Evolutionary conservation across 495 filamentous ascomycete genomes (phyloP).

Genomic region (Neurospora discreta): DNA sequence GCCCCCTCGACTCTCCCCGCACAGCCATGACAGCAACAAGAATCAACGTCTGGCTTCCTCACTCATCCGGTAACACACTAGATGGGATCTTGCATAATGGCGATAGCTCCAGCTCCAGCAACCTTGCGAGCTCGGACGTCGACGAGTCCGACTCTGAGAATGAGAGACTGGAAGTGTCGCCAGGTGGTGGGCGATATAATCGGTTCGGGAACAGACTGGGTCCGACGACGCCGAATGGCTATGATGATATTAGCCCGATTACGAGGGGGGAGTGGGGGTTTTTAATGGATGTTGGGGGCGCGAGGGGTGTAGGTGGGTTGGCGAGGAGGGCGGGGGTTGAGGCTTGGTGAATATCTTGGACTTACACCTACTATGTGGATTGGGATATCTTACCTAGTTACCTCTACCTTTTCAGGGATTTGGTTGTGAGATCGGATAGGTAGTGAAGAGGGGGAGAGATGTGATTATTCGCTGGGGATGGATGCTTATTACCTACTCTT

Average conservation of each 20-base stretch:
- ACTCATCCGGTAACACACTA: conserved; percentile 17
- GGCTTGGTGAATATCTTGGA: neutral
- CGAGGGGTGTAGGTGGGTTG: conserved; percentile 12
- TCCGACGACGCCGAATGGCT: conserved; percentile 41
- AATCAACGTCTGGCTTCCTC: conserved; percentile 5
- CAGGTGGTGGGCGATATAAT: neutral
- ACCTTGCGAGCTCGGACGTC: neutral
- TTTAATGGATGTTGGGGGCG: conserved; percentile 24
- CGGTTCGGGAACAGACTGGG: conserved; percentile 13
- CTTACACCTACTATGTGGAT: neutral
- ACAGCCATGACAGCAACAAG: conserved; percentile 3
- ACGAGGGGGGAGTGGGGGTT: conserved; percentile 46
- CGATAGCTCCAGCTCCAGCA: neutral
- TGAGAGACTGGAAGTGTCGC: neutral
- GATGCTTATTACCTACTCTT: neutral
- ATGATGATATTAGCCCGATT: conserved; percentile 43
- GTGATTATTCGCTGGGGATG: neutral
- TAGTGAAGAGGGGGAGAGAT: neutral
- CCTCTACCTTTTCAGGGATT: neutral
- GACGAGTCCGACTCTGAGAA: neutral
- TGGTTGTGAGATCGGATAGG: neutral
- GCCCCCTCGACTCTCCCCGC: conserved; percentile 10
- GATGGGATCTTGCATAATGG: conserved; percentile 19
- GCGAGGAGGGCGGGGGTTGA: conserved; percentile 27
- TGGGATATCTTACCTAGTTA: neutral